Percentiles rank a stretch among this genome's conserved stretches.
These are phyloP conservation scores for Senna tora DNA, from an alignment of 306 rosid genomes.

Conservation along the genomic window DNA sequence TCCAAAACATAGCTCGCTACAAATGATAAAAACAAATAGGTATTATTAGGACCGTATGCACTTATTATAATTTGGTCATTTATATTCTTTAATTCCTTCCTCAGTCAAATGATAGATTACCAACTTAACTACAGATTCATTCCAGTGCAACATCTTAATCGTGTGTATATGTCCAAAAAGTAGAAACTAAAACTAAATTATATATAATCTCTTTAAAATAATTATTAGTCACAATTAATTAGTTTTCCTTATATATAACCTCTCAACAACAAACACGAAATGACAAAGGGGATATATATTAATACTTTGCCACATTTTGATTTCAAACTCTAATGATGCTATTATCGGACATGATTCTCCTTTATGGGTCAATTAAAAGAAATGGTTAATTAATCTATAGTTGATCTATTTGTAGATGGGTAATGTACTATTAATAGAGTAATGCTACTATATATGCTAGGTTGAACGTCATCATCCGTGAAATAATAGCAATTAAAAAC, in stretches of 20 bases:
- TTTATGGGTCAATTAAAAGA: slow-evolving; percentile 41
- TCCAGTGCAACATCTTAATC: slow-evolving; percentile 19
- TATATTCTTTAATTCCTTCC: not conserved
- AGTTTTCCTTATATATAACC: not conserved
- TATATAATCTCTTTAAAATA: not conserved
- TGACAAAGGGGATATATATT: slow-evolving; percentile 7
- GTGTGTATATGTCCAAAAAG: not conserved
- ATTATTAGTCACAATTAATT: not conserved
- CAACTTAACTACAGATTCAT: too few species aligned
- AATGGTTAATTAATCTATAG: slow-evolving; percentile 31
- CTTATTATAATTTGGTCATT: too few species aligned
- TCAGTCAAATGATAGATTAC: slow-evolving; percentile 6
- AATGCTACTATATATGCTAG: too few species aligned
- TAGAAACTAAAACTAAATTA: slow-evolving; percentile 5
- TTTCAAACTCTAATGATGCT: slow-evolving; percentile 26
- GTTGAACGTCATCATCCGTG: slow-evolving; percentile 52
- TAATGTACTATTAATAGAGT: slow-evolving; percentile 32
- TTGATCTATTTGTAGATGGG: slow-evolving; percentile 37
- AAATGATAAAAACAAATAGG: too few species aligned
- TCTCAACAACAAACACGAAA: slow-evolving; percentile 20
- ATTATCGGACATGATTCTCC: slow-evolving; percentile 56
- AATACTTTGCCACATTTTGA: not conserved
- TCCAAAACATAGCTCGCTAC: too few species aligned
- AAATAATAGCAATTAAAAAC: slow-evolving; percentile 36
- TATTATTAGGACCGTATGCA: too few species aligned